Evolutionary conservation across 139 green algal species (phyloP).

Genomic region (Mesostigma viride): DNA sequence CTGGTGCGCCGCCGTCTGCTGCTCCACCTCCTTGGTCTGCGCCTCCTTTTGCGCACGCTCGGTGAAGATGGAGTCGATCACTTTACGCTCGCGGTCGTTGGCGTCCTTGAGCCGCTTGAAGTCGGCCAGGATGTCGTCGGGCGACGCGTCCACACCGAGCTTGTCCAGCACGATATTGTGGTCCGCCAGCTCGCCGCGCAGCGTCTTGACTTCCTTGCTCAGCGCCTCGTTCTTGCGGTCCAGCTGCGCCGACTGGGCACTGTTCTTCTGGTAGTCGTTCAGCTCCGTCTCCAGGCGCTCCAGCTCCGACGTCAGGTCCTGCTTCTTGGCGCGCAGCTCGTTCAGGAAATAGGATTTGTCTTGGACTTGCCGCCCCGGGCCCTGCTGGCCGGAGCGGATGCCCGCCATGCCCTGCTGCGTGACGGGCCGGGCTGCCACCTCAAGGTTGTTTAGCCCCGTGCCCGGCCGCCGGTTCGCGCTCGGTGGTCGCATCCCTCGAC

Average conservation of each 20-base stretch:
- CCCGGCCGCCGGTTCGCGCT: no score
- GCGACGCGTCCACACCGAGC: conserved; percentile 15
- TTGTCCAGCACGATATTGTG: conserved; percentile 65
- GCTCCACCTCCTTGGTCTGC: conserved; percentile 35
- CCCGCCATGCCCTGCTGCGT: conserved; percentile 43
- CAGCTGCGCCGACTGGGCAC: neutral
- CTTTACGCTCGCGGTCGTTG: conserved; percentile 40
- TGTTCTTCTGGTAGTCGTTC: neutral
- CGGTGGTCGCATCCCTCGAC: no score
- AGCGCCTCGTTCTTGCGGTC: conserved; percentile 29
- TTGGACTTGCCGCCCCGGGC: conserved; percentile 42
- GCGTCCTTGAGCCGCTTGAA: conserved; percentile 32
- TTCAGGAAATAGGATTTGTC: conserved; percentile 59
- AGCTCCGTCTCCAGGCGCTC: neutral
- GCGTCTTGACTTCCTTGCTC: conserved; percentile 45
- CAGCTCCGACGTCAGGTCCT: conserved; percentile 40
- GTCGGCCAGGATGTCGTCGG: neutral
- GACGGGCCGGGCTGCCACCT: conserved; percentile 29
- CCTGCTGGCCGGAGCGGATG: conserved; percentile 19
- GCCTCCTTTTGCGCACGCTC: conserved; percentile 39
- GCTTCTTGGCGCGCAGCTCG: conserved; percentile 50
- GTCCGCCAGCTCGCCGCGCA: conserved; percentile 58
- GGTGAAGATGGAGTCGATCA: conserved; percentile 45
- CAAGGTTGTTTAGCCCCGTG: no score
- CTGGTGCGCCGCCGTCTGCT: conserved; percentile 18